These are phyloP conservation scores for Ustilaginoidea virens DNA, from an alignment of 2,329 filamentous ascomycete genomes.

Conservation along the genomic window DNA sequence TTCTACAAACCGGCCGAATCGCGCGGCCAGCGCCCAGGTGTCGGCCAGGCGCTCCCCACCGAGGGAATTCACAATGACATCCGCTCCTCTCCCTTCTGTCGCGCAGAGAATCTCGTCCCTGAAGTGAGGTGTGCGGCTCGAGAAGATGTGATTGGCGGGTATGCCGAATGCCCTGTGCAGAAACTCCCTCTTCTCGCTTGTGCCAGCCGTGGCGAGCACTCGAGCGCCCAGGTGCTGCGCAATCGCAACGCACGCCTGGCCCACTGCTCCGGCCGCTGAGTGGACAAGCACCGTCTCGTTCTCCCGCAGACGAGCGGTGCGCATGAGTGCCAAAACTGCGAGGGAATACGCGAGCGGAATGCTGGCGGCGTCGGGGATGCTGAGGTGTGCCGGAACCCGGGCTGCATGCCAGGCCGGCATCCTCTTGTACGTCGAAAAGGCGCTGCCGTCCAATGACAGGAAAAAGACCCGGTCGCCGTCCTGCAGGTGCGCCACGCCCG, in stretches of 20 bases:
- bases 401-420: constrained; percentile 6
- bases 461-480: constrained; percentile 9
- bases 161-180: constrained; percentile 12
- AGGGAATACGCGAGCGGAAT: constrained; percentile 7
- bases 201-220: constrained; percentile 15
- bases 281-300: constrained; percentile 18
- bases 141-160: constrained; percentile 13
- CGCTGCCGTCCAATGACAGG: constrained; percentile 5
- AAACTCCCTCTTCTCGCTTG: constrained; percentile 12
- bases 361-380: constrained; percentile 14
- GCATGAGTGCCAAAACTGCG: constrained; percentile 4
- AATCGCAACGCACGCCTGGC: constrained; percentile 6
- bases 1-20: constrained; percentile 17
- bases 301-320: constrained; percentile 12
- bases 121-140: constrained; percentile 11
- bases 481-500: constrained; percentile 5
- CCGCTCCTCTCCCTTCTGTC: constrained; percentile 7
- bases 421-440: constrained; percentile 8
- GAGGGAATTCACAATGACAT: constrained; percentile 5
- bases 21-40: constrained; percentile 14
- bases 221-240: constrained; percentile 7
- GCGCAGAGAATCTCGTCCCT: constrained; percentile 8
- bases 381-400: constrained; percentile 3
- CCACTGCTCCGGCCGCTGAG: constrained; percentile 9
- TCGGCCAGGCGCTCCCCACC: constrained; percentile 7